A percentile compares a stretch with the other conserved stretches of the same genome.
phyloP scores from a whole-genome alignment of 306 rosid genomes.

The Vigna nakashimae region DNA sequence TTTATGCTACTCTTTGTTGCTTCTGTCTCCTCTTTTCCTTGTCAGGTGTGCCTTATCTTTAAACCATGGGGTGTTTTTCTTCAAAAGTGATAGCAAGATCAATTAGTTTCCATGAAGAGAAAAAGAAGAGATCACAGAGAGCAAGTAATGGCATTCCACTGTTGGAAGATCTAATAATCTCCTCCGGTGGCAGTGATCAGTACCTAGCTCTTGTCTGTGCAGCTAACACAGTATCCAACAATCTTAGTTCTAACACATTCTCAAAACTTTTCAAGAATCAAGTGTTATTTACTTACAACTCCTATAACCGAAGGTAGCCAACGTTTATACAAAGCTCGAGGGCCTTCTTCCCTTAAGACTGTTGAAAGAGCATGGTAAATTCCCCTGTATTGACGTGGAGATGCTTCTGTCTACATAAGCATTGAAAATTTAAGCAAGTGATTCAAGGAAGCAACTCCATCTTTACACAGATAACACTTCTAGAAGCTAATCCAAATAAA shows the following conservation, averaged over 20 bases:
- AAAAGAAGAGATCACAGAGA: constrained; percentile 45
- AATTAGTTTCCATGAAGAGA: constrained; percentile 51
- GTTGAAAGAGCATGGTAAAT: constrained; percentile 68
- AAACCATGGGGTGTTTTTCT: constrained; percentile 62
- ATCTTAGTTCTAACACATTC: constrained; percentile 37
- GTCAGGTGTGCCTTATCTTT: constrained; percentile 40
- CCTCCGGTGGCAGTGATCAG: constrained; percentile 46
- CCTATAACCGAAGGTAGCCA: constrained; percentile 83
- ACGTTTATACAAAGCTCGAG: constrained; percentile 70
- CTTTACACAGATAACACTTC: constrained; percentile 7
- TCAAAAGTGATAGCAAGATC: constrained; percentile 58
- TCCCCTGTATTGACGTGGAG: constrained; percentile 71
- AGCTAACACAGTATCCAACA: constrained; percentile 46
- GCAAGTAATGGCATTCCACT: constrained; percentile 44
- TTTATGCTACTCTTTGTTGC: background rate
- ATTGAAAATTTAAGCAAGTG: constrained; percentile 29
- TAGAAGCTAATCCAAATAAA: constrained; percentile 11
- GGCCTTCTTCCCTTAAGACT: constrained; percentile 75
- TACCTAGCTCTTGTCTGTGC: constrained; percentile 53
- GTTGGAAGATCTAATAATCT: constrained; percentile 51
- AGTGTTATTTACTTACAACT: constrained; percentile 58
- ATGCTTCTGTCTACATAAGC: constrained; percentile 56
- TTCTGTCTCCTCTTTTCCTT: constrained; percentile 4
- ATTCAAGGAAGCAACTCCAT: background rate
- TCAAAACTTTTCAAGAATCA: constrained; percentile 15